Evolutionary conservation across 116 monocot genomes (phyloP).

Genomic region (Posidonia oceanica): DNA sequence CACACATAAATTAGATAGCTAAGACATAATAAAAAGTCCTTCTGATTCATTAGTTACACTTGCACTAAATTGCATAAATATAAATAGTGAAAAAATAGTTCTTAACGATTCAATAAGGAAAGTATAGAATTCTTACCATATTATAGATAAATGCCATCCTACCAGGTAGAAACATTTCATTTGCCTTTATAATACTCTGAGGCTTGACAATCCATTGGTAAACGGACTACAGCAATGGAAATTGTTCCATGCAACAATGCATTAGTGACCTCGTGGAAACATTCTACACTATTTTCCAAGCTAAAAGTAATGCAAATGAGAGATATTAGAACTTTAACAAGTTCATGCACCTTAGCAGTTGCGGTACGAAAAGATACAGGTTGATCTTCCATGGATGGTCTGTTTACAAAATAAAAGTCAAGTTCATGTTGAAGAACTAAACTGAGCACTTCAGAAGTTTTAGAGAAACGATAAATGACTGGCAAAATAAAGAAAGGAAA

Average conservation of each 20-base stretch:
- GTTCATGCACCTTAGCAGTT: conserved; percentile 63
- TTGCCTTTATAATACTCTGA: conserved; percentile 53
- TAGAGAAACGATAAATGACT: neutral
- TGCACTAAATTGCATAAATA: no score
- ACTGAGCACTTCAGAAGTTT: neutral
- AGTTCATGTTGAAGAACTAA: neutral
- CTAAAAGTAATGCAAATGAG: no score
- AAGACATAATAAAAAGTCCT: no score
- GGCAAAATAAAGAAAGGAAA: neutral
- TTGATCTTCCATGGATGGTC: conserved; percentile 65
- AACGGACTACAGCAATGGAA: conserved; percentile 52
- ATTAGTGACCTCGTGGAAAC: conserved; percentile 21
- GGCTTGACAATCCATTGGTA: conserved; percentile 98
- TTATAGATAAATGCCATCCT: conserved; percentile 92
- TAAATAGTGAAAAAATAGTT: neutral
- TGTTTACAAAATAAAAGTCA: conserved; percentile 11
- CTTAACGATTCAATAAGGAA: neutral
- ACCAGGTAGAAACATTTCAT: conserved; percentile 97
- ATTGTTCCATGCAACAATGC: conserved; percentile 30
- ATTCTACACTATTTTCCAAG: no score
- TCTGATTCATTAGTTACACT: no score
- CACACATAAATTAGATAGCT: no score
- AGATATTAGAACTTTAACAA: no score
- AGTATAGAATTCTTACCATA: conserved; percentile 39
- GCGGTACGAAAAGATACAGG: conserved; percentile 78